phyloP scores from a whole-genome alignment of 139 green algal genomes.

The Astrephomene gubernaculifera region DNA sequence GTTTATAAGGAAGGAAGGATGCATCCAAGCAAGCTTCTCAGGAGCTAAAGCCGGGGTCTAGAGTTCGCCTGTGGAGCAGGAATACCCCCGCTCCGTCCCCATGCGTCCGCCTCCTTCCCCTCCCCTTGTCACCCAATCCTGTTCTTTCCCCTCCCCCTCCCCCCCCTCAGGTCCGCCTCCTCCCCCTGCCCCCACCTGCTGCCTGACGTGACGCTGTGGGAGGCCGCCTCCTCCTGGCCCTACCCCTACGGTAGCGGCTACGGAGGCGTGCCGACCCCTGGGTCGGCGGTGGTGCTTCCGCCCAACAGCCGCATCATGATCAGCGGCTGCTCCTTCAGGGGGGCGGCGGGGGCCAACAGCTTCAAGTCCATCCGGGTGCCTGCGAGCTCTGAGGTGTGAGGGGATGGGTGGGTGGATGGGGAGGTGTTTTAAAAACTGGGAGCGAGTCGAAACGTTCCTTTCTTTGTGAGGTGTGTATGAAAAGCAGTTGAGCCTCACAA shows the following conservation, averaged over 20 bases:
- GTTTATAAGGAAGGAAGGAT: no score
- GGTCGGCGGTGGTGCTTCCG: constrained; percentile 46
- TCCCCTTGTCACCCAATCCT: no score
- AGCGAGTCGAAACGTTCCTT: no score
- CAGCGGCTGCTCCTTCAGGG: constrained; percentile 49
- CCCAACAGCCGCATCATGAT: constrained; percentile 43
- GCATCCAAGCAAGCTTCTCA: no score
- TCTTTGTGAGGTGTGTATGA: no score
- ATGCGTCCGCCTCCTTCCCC: no score
- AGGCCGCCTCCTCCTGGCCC: constrained; percentile 25
- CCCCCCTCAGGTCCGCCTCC: not conserved
- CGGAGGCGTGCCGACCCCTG: not conserved
- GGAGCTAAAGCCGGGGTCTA: no score
- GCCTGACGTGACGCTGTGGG: constrained; percentile 33
- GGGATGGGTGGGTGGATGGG: not conserved
- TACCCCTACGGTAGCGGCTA: no score
- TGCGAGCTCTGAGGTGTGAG: constrained; percentile 40
- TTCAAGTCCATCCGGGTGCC: constrained; percentile 51
- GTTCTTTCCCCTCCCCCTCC: not conserved
- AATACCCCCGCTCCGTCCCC: no score
- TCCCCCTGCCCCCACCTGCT: constrained; percentile 45
- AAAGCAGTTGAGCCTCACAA: no score
- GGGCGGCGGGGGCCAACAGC: not conserved
- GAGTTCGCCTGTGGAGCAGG: no score
- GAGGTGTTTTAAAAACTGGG: no score